phyloP scores from a whole-genome alignment of 139 green algal genomes.

The Pleodorina starrii region DNA sequence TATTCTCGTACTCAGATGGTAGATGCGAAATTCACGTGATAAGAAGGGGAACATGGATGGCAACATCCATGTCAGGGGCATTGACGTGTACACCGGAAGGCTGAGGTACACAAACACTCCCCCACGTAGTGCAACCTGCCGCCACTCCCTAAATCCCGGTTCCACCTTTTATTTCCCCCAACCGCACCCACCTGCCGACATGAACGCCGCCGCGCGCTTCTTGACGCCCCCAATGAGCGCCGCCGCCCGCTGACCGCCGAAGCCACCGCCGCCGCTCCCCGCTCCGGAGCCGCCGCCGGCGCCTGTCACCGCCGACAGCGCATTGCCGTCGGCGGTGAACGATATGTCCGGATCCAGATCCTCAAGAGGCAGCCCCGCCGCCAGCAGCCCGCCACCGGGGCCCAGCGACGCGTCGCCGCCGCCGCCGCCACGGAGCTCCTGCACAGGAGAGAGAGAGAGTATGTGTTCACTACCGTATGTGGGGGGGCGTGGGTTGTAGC shows the following conservation, averaged over 20 bases:
- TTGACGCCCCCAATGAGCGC: slow-evolving; percentile 13
- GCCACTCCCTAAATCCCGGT: too few relatives aligned
- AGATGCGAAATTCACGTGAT: too few relatives aligned
- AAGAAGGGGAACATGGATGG: too few relatives aligned
- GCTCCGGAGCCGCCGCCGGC: background rate
- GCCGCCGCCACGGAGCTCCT: background rate
- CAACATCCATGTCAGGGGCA: too few relatives aligned
- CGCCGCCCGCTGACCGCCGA: background rate
- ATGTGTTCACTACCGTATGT: too few relatives aligned
- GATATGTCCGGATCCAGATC: slow-evolving; percentile 13
- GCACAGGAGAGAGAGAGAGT: too few relatives aligned
- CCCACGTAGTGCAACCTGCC: too few relatives aligned
- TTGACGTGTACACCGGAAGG: too few relatives aligned
- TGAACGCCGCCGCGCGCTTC: background rate
- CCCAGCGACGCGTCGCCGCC: background rate
- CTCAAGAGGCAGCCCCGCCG: background rate
- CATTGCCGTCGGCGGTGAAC: background rate
- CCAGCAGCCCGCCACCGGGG: background rate
- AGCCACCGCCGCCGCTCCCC: background rate
- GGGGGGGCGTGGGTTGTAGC: too few relatives aligned
- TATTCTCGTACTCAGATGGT: too few relatives aligned
- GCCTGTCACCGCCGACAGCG: background rate
- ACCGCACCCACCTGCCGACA: slow-evolving; percentile 10
- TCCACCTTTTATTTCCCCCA: too few relatives aligned
- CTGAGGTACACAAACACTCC: too few relatives aligned